Evolutionary conservation across 495 filamentous ascomycete genomes (phyloP).

Genomic region (Penicillium goetzii): DNA sequence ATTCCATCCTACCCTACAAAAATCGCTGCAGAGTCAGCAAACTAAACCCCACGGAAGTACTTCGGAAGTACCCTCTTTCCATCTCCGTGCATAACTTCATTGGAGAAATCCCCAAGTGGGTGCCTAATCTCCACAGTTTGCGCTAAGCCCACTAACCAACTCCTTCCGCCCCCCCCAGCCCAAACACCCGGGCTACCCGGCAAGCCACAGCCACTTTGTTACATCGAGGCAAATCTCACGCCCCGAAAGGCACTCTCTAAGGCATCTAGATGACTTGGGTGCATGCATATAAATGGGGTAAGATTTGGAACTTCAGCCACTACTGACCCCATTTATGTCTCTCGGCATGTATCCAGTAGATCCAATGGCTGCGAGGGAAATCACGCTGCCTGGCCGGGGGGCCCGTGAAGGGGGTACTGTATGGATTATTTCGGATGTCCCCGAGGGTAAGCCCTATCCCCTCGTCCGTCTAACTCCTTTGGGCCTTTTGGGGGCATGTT

Average conservation of each 20-base stretch:
- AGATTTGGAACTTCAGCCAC: neutral
- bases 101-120: neutral
- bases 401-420: neutral
- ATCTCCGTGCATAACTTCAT: too few species aligned
- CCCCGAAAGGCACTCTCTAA: neutral
- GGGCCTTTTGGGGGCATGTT: too few species aligned
- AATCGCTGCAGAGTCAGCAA: too few species aligned
- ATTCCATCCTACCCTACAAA: too few species aligned
- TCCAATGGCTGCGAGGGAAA: neutral
- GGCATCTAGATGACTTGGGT: neutral
- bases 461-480: too few species aligned
- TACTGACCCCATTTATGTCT: neutral
- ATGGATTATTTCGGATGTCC: neutral
- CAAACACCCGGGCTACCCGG: neutral
- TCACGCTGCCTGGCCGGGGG: constrained; percentile 3
- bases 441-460: too few species aligned
- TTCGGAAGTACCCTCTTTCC: too few species aligned
- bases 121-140: neutral
- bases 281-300: neutral
- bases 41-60: too few species aligned
- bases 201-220: neutral
- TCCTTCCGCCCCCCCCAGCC: neutral
- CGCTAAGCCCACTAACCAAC: neutral
- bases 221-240: neutral
- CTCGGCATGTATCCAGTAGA: neutral